Evolutionary conservation across 768 basidiomycete genomes (phyloP), one percentile per base, ranked within the genome.

Genomic region (Wakefieldia striispora): DNA sequence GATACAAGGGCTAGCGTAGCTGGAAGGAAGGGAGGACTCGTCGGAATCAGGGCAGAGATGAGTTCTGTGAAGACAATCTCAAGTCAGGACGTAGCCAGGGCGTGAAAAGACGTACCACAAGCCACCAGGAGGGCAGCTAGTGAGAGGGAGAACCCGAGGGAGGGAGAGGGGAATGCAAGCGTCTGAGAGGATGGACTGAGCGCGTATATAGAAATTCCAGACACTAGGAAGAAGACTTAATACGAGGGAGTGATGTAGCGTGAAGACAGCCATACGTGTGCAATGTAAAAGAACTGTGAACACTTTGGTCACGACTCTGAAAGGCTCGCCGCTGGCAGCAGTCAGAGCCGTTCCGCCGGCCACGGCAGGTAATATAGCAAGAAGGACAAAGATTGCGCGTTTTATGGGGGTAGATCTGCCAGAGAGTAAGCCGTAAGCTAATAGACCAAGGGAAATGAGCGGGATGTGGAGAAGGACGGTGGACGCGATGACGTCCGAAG

Each of bases 401-500:
- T 53, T 55, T 12, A 29, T 12, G 6, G 50, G 44, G 3, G 42
- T 45, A 41, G 54, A 55, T 37, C 47, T 53, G 43, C 43, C 38
- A 11, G 16, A 33, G 34, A 51, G 36, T 31, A 42, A 51, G 34
- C 53, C 55, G 45, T 47, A 55, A 17, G 38, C 14, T 2, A 45
- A 46, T 3, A 64, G 35, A 34, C 29, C 40, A 7, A 59, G 46
- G 2, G 66, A 59, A 26, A 68, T 6, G 45, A 62, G 21, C 3
- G 63, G 48, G 17, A 65, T 36, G 53, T 53, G 39, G 45, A 67
- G 56, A 46, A 64, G 58, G 39, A 68, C 63, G 46, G 56, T 54
- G n/a, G 63, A 27, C 8, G 51, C 49, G 49, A 70, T 48, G 54
- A 61, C 55, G 55, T 54, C 61, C 23, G 37, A 50, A 34, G 64